phyloP scores from a whole-genome alignment of 2,329 filamentous ascomycete genomes.

The Aspergillus phoenicis region DNA sequence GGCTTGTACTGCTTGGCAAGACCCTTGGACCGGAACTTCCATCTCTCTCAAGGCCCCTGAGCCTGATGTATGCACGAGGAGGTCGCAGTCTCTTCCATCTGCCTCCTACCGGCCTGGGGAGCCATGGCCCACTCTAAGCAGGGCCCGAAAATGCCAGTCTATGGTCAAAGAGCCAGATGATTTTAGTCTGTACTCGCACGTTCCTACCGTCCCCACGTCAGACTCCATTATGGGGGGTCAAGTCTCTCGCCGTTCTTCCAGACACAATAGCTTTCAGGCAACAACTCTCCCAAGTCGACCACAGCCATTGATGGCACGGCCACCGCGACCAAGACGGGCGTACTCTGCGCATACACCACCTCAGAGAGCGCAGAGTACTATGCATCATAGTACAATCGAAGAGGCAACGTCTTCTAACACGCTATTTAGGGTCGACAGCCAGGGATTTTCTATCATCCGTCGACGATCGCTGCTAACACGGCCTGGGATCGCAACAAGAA shows the following conservation, averaged over 20 bases:
- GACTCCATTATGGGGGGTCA: conserved; percentile 20
- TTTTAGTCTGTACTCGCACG: conserved; percentile 8
- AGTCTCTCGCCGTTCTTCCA: conserved; percentile 22
- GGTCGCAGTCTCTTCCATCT: conserved; percentile 29
- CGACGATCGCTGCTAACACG: conserved; percentile 40
- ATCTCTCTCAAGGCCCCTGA: conserved; percentile 23
- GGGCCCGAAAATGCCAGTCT: conserved; percentile 5
- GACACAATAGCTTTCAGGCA: conserved; percentile 27
- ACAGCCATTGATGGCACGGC: conserved; percentile 19
- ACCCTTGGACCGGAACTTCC: conserved; percentile 37
- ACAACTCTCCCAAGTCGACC: conserved; percentile 18
- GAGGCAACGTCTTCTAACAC: conserved; percentile 37
- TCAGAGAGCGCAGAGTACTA: conserved; percentile 26
- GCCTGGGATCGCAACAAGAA: conserved; percentile 40
- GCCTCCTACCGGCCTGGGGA: conserved; percentile 17
- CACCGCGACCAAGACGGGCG: conserved; percentile 31
- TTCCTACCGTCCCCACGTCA: conserved; percentile 11
- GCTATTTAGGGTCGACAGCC: conserved; percentile 35
- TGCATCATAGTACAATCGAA: conserved; percentile 30
- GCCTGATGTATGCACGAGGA: conserved; percentile 11
- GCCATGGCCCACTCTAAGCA: conserved; percentile 12
- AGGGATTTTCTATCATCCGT: conserved; percentile 40
- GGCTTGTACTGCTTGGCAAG: conserved; percentile 31
- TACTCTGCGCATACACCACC: conserved; percentile 34
- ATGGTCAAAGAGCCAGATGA: conserved; percentile 15